Evolutionary conservation across 2,329 filamentous ascomycete species (phyloP).

Genomic region (Amauroascus niger): DNA sequence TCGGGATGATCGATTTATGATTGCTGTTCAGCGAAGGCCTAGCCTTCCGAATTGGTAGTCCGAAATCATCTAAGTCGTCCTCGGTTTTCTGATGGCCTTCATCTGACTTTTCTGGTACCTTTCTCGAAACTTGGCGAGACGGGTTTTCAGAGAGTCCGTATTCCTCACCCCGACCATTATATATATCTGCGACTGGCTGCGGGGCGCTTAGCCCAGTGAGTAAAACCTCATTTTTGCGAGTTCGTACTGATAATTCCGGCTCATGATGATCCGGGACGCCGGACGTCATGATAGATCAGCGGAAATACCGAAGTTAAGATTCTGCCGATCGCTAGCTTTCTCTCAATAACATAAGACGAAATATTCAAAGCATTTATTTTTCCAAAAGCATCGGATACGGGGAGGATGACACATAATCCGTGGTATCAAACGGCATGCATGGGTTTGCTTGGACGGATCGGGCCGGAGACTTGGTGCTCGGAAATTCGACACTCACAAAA

Average conservation of each 20-base stretch:
- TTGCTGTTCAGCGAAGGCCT: slow-evolving; percentile 1
- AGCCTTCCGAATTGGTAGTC: slow-evolving; percentile 11
- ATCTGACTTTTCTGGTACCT: neutral
- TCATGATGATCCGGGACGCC: neutral
- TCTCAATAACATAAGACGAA: slow-evolving; percentile 2
- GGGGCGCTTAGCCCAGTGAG: neutral
- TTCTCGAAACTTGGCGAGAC: neutral
- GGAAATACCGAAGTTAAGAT: neutral
- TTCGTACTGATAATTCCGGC: neutral
- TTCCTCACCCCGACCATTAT: neutral
- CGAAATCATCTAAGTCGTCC: slow-evolving; percentile 16
- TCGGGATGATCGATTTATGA: neutral
- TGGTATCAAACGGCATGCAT: neutral
- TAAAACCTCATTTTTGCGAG: neutral
- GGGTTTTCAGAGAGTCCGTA: neutral
- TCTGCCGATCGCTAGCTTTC: neutral
- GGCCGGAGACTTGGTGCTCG: neutral
- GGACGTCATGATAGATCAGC: slow-evolving; percentile 6
- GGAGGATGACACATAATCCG: slow-evolving; percentile 6
- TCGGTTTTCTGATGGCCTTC: neutral
- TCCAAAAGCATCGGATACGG: neutral
- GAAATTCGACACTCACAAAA: neutral
- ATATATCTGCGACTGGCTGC: slow-evolving; percentile 6
- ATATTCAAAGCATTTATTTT: slow-evolving; percentile 10
- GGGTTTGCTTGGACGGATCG: neutral